phyloP scores from a whole-genome alignment of 2,329 filamentous ascomycete genomes.

The Botrytis fabae region DNA sequence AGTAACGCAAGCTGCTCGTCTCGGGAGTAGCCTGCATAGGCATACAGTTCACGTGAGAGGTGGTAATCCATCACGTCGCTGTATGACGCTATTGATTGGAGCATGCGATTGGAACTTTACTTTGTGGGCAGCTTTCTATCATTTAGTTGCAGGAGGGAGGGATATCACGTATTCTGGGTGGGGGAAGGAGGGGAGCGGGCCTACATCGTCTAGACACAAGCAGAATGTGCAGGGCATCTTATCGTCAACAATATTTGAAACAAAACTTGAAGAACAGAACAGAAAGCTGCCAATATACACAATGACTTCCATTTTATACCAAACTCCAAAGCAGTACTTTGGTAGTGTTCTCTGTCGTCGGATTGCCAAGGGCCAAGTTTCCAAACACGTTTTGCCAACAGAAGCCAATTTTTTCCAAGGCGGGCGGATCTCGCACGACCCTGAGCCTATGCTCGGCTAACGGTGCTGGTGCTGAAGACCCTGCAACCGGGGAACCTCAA shows the following conservation, averaged over 20 bases:
- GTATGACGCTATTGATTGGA: background rate
- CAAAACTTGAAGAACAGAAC: background rate
- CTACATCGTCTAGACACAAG: background rate
- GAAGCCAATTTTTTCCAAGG: slow-evolving; percentile 14
- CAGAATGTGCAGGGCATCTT: background rate
- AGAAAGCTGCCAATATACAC: background rate
- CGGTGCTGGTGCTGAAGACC: background rate
- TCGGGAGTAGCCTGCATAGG: background rate
- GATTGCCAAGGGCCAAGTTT: slow-evolving; percentile 9
- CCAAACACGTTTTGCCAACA: slow-evolving; percentile 7
- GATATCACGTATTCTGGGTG: background rate
- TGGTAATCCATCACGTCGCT: background rate
- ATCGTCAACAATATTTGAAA: background rate
- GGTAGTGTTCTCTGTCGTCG: background rate
- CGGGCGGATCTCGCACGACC: background rate
- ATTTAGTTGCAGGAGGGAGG: background rate
- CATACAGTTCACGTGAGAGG: background rate
- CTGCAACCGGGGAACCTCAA: background rate
- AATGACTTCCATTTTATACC: background rate
- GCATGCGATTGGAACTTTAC: background rate
- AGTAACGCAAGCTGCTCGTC: background rate
- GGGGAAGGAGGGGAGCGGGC: background rate
- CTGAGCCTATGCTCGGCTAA: slow-evolving; percentile 10
- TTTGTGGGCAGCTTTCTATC: background rate
- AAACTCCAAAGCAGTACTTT: background rate